Percentiles rank a stretch among this genome's conserved stretches.
These are phyloP conservation scores for Xylaria curta DNA, from an alignment of 495 filamentous ascomycete species.

Conservation along the genomic window DNA sequence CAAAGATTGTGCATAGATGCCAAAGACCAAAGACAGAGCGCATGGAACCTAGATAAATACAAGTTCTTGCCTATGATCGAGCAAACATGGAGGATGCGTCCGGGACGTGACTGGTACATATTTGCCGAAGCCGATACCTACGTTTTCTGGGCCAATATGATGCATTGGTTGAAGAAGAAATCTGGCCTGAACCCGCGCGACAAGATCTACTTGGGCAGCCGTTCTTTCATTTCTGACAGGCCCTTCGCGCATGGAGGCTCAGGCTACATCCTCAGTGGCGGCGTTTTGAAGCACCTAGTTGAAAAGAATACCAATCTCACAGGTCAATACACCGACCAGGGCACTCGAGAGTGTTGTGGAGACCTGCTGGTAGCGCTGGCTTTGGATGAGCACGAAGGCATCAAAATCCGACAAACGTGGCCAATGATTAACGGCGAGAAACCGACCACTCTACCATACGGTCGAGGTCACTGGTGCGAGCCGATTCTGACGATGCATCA, in stretches of 20 bases:
- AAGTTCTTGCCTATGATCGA: constrained; percentile 73
- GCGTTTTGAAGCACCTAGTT: constrained; percentile 47
- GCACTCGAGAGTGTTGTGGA: constrained; percentile 54
- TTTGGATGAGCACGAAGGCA: constrained; percentile 45
- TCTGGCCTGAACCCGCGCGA: constrained; percentile 52
- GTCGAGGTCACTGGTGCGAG: constrained; percentile 60
- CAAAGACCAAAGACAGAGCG: constrained; percentile 42
- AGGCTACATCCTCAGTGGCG: constrained; percentile 57
- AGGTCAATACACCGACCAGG: constrained; percentile 46
- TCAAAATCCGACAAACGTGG: constrained; percentile 52
- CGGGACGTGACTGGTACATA: constrained; percentile 68
- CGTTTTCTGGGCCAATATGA: constrained; percentile 66
- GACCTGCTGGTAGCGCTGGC: constrained; percentile 55
- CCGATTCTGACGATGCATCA: constrained; percentile 64
- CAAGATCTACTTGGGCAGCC: constrained; percentile 61
- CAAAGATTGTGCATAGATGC: constrained; percentile 43
- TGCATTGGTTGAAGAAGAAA: constrained; percentile 57
- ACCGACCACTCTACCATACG: constrained; percentile 50
- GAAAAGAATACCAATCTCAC: constrained; percentile 40
- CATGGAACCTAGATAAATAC: constrained; percentile 73
- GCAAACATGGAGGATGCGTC: constrained; percentile 56
- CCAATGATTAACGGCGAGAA: constrained; percentile 62
- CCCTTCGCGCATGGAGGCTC: constrained; percentile 59
- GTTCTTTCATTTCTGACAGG: constrained; percentile 47
- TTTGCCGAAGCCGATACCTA: constrained; percentile 75